Percentiles rank a stretch among this genome's conserved stretches.
These are phyloP conservation scores for Graphilbum ipis-grandicollis DNA, from an alignment of 2,329 filamentous ascomycete species.

Conservation along the genomic window DNA sequence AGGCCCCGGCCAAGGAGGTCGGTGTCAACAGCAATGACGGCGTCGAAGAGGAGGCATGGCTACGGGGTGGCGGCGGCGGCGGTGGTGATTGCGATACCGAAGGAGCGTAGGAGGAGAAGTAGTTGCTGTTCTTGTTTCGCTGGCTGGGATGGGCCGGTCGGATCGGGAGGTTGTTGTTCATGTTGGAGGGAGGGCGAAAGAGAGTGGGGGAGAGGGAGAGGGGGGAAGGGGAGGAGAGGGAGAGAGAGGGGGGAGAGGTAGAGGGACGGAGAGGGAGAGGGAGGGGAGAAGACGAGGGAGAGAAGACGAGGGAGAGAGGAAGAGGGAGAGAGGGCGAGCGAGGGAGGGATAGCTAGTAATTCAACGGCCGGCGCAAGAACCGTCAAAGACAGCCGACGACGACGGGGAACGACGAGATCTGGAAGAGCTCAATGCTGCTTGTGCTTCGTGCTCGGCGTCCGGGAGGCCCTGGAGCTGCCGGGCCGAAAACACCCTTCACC, in stretches of 20 bases:
- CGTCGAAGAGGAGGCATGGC: conserved; percentile 2
- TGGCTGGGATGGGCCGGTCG: conserved; percentile 3
- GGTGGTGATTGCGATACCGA: conserved; percentile 3
- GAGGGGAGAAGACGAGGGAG: too few species aligned
- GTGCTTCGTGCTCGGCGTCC: too few species aligned
- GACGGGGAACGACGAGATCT: too few species aligned
- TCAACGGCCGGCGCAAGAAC: too few species aligned
- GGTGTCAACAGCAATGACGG: conserved; percentile 5
- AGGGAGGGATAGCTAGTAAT: too few species aligned
- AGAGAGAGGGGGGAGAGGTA: neutral
- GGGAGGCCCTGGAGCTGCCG: too few species aligned
- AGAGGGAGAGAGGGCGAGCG: too few species aligned
- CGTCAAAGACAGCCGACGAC: too few species aligned
- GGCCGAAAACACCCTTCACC: too few species aligned
- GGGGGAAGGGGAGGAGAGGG: neutral
- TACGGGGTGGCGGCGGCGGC: conserved; percentile 6
- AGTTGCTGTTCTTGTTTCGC: conserved; percentile 20
- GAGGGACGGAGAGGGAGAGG: too few species aligned
- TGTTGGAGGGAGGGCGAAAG: neutral
- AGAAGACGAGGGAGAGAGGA: too few species aligned
- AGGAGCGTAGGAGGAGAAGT: conserved; percentile 34
- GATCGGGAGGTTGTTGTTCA: conserved; percentile 4
- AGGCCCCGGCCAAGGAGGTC: conserved; percentile 4
- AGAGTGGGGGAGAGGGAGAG: neutral
- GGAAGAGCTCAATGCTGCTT: too few species aligned